Conservation (phyloP, 2,329 filamentous ascomycete species). For the Colletotrichum sp. region DNA sequence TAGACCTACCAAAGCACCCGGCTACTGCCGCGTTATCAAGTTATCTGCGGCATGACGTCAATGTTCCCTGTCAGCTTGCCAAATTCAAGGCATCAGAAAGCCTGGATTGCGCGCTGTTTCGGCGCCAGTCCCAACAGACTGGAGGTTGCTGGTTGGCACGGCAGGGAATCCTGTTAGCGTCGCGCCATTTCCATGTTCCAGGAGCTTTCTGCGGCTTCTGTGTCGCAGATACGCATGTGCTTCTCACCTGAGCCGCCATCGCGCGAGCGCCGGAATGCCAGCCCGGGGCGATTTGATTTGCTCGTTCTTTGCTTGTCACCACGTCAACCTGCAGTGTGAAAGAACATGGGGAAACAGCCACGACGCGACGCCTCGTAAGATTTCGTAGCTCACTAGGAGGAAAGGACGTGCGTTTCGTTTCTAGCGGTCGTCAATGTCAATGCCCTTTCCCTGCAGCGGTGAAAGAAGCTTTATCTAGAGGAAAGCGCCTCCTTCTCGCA, state of each 20-base stretch:
- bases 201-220: neutral
- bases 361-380: neutral
- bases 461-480: neutral
- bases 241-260: neutral
- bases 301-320: neutral
- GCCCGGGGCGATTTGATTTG: neutral
- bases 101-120: neutral
- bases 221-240: neutral
- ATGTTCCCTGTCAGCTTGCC: neutral
- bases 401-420: neutral
- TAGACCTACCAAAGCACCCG: neutral
- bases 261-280: neutral
- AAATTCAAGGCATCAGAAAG: conserved; percentile 6
- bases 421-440: neutral
- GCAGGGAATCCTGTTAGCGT: neutral
- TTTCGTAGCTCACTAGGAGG: neutral
- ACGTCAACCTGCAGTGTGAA: neutral
- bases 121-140: neutral
- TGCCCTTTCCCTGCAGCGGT: neutral
- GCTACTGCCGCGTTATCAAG: neutral
- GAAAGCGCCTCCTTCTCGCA: neutral
- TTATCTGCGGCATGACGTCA: conserved; percentile 18
- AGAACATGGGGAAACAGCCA: neutral
- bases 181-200: neutral
- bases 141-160: neutral